Percentiles rank a stretch among this genome's conserved stretches.
Evolutionary conservation across 208 protist genomes (phyloP).

Genomic region (Phytomonas francai): DNA sequence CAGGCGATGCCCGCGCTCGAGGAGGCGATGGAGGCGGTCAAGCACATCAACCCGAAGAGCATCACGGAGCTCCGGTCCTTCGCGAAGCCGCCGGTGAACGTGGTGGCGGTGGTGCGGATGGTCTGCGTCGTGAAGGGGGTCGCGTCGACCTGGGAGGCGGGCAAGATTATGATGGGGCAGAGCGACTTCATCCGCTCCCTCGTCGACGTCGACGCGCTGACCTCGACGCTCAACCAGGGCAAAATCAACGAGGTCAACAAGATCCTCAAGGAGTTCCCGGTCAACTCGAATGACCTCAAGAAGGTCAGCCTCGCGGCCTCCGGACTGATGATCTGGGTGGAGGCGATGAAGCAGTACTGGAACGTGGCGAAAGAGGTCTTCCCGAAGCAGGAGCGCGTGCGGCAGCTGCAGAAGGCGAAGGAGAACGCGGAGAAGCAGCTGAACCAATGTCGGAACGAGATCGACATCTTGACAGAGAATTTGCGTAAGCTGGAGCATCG

Average conservation of each 20-base stretch:
- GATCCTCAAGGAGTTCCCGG: conserved; percentile 87
- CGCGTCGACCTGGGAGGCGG: conserved; percentile 82
- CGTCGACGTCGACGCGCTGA: conserved; percentile 87
- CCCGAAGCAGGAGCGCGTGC: conserved; percentile 94
- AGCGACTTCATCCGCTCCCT: conserved; percentile 86
- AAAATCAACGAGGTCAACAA: conserved; percentile 94
- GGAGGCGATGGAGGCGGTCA: conserved; percentile 94
- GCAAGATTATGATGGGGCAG: conserved; percentile 91
- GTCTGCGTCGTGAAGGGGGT: conserved; percentile 90
- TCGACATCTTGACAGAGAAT: conserved; percentile 90
- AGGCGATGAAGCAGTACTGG: conserved; percentile 97
- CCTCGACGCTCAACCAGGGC: conserved; percentile 83
- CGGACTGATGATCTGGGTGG: conserved; percentile 95
- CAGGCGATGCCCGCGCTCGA: conserved; percentile 95
- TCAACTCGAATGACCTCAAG: conserved; percentile 89
- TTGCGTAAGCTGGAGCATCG: conserved; percentile 85
- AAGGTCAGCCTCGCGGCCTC: conserved; percentile 89
- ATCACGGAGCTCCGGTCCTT: conserved; percentile 97
- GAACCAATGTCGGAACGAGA: conserved; percentile 75
- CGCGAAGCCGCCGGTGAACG: conserved; percentile 90
- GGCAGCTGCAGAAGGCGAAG: conserved; percentile 88
- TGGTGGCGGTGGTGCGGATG: conserved; percentile 95
- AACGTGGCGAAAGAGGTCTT: conserved; percentile 95
- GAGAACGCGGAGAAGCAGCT: conserved; percentile 88
- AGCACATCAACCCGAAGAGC: conserved; percentile 92